A percentile compares a stretch with the other conserved stretches of the same genome.
These are phyloP conservation scores for Xerocomellus intermedius DNA, from an alignment of 768 basidiomycete species.

Conservation along the genomic window DNA sequence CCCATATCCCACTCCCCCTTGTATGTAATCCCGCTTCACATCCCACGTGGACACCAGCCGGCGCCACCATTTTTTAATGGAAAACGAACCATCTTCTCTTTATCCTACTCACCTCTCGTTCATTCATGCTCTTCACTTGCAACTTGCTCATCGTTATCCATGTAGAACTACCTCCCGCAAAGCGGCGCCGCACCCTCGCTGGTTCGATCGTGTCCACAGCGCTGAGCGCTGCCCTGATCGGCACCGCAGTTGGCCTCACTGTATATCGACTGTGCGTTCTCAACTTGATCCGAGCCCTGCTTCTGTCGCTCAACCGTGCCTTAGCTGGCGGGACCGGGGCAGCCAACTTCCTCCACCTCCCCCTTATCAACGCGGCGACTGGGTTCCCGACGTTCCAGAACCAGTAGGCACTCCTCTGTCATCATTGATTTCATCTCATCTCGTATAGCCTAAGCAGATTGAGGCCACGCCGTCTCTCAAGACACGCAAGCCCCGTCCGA, in stretches of 20 bases:
- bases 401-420: slow-evolving; percentile 24
- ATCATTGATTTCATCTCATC: slow-evolving; percentile 12
- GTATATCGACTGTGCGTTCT: slow-evolving; percentile 78
- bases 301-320: slow-evolving; percentile 1
- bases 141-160: slow-evolving; percentile 47
- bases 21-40: slow-evolving; percentile 24
- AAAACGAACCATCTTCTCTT: slow-evolving; percentile 16
- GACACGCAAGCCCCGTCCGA: slow-evolving; percentile 37
- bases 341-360: slow-evolving; percentile 56
- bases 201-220: slow-evolving; percentile 83
- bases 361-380: slow-evolving; percentile 62
- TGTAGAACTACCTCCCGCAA: slow-evolving; percentile 74
- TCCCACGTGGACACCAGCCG: slow-evolving; percentile 15
- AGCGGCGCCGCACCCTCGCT: slow-evolving; percentile 78
- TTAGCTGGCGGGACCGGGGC: slow-evolving; percentile 78
- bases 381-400: slow-evolving; percentile 44
- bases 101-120: slow-evolving; percentile 9
- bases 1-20: slow-evolving; percentile 2
- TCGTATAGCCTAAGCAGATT: slow-evolving; percentile 28
- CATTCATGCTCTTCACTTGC: slow-evolving; percentile 33
- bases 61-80: slow-evolving; percentile 12
- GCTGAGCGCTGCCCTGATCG: slow-evolving; percentile 80
- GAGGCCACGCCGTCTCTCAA: slow-evolving; percentile 40
- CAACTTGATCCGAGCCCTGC: not conserved
- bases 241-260: slow-evolving; percentile 82